These are phyloP conservation scores for Arctium minus DNA, from an alignment of 129 eudicot genomes.

Conservation along the genomic window DNA sequence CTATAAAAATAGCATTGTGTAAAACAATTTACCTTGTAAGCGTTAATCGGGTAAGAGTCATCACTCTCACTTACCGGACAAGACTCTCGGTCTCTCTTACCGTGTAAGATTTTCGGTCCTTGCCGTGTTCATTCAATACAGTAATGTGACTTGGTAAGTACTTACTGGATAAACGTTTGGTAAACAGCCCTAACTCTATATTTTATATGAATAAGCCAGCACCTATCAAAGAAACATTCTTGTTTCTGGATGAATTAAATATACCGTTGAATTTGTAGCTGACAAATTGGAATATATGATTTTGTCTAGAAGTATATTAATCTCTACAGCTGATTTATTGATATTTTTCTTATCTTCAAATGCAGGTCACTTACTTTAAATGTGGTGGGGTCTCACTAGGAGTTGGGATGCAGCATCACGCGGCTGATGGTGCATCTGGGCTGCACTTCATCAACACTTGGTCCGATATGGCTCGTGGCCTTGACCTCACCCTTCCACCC, in stretches of 20 bases:
- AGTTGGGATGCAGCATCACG: constrained; percentile 94
- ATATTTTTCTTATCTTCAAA: not conserved
- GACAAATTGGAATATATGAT: constrained; percentile 10
- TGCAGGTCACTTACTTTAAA: constrained; percentile 74
- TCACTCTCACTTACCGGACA: no score
- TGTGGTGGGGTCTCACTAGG: constrained; percentile 91
- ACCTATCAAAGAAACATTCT: not conserved
- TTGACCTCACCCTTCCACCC: constrained; percentile 61
- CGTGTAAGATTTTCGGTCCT: no score
- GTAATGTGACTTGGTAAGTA: no score
- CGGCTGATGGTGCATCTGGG: constrained; percentile 86
- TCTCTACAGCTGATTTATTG: not conserved
- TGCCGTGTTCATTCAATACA: no score
- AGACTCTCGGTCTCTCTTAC: no score
- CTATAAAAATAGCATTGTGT: no score
- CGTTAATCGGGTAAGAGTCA: no score
- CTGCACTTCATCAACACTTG: constrained; percentile 84
- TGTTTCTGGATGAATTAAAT: not conserved
- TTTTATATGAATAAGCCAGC: not conserved
- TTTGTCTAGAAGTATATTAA: not conserved
- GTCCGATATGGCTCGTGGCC: constrained; percentile 84
- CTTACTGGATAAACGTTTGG: no score
- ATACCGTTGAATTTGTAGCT: not conserved
- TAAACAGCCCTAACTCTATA: not conserved
- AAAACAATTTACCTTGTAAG: no score